Percentiles rank a stretch among this genome's conserved stretches.
Conservation (phyloP, 495 filamentous ascomycete genomes). For the Hyaloscypha variabilis region DNA sequence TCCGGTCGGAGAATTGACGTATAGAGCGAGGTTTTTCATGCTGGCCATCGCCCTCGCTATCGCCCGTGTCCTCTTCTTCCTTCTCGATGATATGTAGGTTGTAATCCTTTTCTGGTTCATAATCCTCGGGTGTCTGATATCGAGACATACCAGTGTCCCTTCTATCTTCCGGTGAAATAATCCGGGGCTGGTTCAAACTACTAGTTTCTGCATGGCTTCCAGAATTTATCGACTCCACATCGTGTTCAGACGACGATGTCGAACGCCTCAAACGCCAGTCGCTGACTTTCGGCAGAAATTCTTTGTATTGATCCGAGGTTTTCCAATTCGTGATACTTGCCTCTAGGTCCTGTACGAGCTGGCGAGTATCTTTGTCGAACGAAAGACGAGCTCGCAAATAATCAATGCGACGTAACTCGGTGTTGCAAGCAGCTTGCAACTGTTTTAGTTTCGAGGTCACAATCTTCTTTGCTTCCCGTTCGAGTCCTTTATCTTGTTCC, state of each 20-base stretch:
- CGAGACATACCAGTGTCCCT: too few species aligned
- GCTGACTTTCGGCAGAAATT: not conserved
- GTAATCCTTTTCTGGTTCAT: constrained; percentile 11
- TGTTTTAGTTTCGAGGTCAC: not conserved
- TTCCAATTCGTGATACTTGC: not conserved
- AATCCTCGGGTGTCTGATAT: not conserved
- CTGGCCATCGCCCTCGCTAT: not conserved
- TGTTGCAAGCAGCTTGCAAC: not conserved
- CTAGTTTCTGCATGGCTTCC: not conserved
- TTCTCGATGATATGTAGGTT: constrained; percentile 9
- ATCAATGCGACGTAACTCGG: not conserved
- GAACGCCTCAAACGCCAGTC: not conserved
- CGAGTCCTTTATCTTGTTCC: not conserved
- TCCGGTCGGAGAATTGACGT: not conserved
- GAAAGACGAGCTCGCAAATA: not conserved
- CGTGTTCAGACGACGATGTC: not conserved
- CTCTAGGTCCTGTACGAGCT: not conserved
- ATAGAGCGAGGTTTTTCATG: not conserved
- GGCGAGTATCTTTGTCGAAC: not conserved
- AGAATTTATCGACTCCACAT: not conserved
- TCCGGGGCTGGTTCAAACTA: too few species aligned
- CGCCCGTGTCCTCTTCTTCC: not conserved
- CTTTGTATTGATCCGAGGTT: not conserved
- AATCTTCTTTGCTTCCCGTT: not conserved
- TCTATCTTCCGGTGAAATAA: too few species aligned